phyloP scores from a whole-genome alignment of 345 rosid species.

The Lepidium africanum region DNA sequence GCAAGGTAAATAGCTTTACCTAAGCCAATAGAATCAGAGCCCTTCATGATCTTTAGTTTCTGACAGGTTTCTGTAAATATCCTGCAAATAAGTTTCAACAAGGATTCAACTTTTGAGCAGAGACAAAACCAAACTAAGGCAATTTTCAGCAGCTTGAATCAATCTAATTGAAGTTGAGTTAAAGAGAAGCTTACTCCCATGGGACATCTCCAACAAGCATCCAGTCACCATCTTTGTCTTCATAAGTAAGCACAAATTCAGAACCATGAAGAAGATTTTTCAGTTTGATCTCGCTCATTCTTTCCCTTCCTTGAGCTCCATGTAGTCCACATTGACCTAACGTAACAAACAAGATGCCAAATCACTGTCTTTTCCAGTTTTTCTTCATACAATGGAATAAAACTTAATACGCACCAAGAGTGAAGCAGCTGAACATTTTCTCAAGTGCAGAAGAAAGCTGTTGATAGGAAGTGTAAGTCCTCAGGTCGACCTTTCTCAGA shows the following conservation, averaged over 20 bases:
- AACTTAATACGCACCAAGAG: slow-evolving; percentile 47
- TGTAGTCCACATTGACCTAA: slow-evolving; percentile 72
- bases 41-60: slow-evolving; percentile 87
- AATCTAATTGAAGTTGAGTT: background rate
- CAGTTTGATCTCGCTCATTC: slow-evolving; percentile 59
- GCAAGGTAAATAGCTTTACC: slow-evolving; percentile 31
- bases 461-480: slow-evolving; percentile 56
- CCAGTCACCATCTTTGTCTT: slow-evolving; percentile 93
- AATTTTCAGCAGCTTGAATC: background rate
- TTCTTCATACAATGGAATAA: too few relatives aligned
- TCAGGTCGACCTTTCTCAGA: slow-evolving; percentile 80
- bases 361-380: background rate
- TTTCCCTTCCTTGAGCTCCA: slow-evolving; percentile 55
- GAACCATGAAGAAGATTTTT: slow-evolving; percentile 86
- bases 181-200: slow-evolving; percentile 67
- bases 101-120: background rate
- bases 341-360: background rate
- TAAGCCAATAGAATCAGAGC: slow-evolving; percentile 88
- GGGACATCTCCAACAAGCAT: slow-evolving; percentile 99
- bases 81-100: slow-evolving; percentile 32
- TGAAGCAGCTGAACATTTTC: slow-evolving; percentile 92
- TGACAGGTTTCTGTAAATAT: slow-evolving; percentile 80
- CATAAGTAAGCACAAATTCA: slow-evolving; percentile 77
- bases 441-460: slow-evolving; percentile 78
- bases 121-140: background rate